Evolutionary conservation across 1,284 basidiomycete genomes (phyloP), one percentile per base, ranked within the genome.

Genomic region (Ceratobasidium sp.): DNA sequence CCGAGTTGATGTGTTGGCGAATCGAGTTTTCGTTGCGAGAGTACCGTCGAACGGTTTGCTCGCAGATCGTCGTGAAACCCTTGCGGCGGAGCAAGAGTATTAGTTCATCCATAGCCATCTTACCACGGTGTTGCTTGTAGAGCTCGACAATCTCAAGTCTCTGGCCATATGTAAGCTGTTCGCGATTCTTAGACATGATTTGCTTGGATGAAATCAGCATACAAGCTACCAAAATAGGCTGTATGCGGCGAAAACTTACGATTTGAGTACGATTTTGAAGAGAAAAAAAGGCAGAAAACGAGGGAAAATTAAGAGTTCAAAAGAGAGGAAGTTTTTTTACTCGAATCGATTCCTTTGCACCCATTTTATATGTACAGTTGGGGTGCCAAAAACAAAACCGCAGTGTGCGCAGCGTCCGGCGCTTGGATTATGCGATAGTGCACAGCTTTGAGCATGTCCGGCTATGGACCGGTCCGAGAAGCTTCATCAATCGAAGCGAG

Each of bases 401-500:
- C 57, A 61, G 57, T 48, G 42, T 38, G 33, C 38, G 20, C 40
- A 64, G 61, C 28, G 9, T 64, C 61, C 33, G 65, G 65, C 65
- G 44, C 44, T 66, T 66, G 44, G 28, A 40, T 61, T 61, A 13
- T 66, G 44, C 28, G 44, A 2, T 46, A n/a, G n/a, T 23, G 20
- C 44, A 33, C 65, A 26, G 5, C 3, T n/a, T n/a, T n/a, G n/a
- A n/a, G n/a, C n/a, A n/a, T n/a, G n/a, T 46, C n/a, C 26, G 48
- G 65, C 28, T 46, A 28, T 33, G 6, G 65, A 50, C 23, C 65
- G 28, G 44, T 23, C 65, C 44, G 48, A 66, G 42, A 66, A 66
- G 65, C 65, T 48, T 26, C 44, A 66, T 66, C 65, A 66, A 66
- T 48, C 23, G 65, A 66, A 66, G 44, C 65, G n/a, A 48, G 65